These are phyloP conservation scores for Pyrenochaeta sp. DNA, from an alignment of 2,329 filamentous ascomycete genomes.

Conservation along the genomic window DNA sequence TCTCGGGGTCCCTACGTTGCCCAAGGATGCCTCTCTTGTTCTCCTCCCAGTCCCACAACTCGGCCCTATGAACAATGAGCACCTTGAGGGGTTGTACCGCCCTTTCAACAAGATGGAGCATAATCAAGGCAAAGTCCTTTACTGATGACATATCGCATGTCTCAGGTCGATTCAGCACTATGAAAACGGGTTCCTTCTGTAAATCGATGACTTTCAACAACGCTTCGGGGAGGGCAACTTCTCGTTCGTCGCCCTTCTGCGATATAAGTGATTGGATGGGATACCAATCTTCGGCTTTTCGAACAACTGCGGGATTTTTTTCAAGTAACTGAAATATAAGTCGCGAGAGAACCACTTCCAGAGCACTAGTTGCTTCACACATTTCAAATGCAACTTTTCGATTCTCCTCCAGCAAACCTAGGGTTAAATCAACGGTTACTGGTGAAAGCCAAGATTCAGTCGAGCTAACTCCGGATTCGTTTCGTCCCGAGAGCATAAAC, in stretches of 20 bases:
- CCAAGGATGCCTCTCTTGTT: background rate
- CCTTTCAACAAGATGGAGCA: background rate
- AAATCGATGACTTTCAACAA: background rate
- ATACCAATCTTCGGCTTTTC: slow-evolving; percentile 9
- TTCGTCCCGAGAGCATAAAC: slow-evolving; percentile 5
- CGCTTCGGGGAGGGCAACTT: background rate
- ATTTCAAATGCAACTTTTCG: slow-evolving; percentile 8
- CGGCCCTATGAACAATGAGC: background rate
- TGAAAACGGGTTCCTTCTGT: background rate
- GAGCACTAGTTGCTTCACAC: background rate
- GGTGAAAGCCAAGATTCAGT: slow-evolving; percentile 13
- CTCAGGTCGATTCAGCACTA: background rate
- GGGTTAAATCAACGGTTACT: slow-evolving; percentile 5
- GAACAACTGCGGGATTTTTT: slow-evolving; percentile 1
- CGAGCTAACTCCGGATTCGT: slow-evolving; percentile 4
- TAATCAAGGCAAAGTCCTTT: background rate
- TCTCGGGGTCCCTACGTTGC: background rate
- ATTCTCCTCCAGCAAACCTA: background rate
- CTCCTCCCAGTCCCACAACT: background rate
- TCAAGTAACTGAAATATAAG: slow-evolving; percentile 11
- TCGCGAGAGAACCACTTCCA: background rate
- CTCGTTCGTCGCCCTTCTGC: background rate
- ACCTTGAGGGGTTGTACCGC: background rate
- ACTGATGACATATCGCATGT: background rate
- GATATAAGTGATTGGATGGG: slow-evolving; percentile 1